A percentile compares a stretch with the other conserved stretches of the same genome.
Evolutionary conservation across 1,284 basidiomycete genomes (phyloP).

Genomic region (Garcileccinum viscosum): DNA sequence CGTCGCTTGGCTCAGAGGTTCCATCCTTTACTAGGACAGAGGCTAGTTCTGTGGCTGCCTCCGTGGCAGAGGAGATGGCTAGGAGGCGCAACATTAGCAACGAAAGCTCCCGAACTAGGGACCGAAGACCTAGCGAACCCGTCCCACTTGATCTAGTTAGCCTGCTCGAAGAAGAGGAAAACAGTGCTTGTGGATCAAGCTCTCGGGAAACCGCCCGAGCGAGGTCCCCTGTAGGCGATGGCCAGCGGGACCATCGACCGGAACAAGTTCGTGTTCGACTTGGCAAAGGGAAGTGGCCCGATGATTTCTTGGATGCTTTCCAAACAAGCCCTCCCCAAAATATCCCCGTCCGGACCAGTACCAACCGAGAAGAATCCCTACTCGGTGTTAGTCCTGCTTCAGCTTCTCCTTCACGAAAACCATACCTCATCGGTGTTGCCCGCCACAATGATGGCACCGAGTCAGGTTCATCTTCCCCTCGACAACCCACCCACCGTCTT

Average conservation of each 20-base stretch:
- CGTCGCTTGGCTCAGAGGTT: slow-evolving; percentile 61
- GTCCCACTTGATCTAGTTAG: slow-evolving; percentile 65
- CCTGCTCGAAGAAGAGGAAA: slow-evolving; percentile 77
- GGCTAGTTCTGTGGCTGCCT: slow-evolving; percentile 55
- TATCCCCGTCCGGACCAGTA: slow-evolving; percentile 39
- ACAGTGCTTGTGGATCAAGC: slow-evolving; percentile 50
- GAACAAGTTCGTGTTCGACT: slow-evolving; percentile 57
- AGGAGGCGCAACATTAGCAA: slow-evolving; percentile 46
- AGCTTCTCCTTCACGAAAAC: slow-evolving; percentile 60
- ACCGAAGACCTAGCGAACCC: slow-evolving; percentile 67
- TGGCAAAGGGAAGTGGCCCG: slow-evolving; percentile 82
- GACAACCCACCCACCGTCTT: slow-evolving; percentile 66
- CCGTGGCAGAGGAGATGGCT: slow-evolving; percentile 50
- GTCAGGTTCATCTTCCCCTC: slow-evolving; percentile 52
- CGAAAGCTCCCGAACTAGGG: slow-evolving; percentile 46
- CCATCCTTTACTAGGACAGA: slow-evolving; percentile 70
- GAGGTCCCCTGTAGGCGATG: slow-evolving; percentile 27
- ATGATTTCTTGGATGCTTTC: slow-evolving; percentile 75
- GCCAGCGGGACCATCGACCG: slow-evolving; percentile 31
- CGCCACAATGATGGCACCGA: slow-evolving; percentile 56
- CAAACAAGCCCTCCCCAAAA: slow-evolving; percentile 38
- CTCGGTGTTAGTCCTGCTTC: slow-evolving; percentile 48
- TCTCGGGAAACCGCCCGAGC: slow-evolving; percentile 36
- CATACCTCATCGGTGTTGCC: slow-evolving; percentile 55
- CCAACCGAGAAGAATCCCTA: slow-evolving; percentile 35